Evolutionary conservation across 1,284 basidiomycete species (phyloP), one percentile per base, ranked within the genome.

Genomic region (Lentinula novae-zelandiae): DNA sequence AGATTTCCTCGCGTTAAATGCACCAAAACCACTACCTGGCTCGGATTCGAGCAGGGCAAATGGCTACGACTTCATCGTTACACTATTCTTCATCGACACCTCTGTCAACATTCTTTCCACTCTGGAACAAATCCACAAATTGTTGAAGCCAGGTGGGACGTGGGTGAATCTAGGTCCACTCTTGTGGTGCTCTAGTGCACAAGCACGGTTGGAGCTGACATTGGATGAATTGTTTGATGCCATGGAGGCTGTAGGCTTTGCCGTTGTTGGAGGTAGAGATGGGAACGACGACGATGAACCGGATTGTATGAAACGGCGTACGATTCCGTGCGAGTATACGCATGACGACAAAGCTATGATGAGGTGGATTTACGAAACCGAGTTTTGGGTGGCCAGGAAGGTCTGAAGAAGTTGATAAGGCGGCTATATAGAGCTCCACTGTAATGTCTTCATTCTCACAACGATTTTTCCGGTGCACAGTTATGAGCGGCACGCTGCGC

Each of bases 141-240:
- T 87, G 22, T 76, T 87, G 13, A 76, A 76, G 36, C 81, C 83
- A 0, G 82, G 84, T 3, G 87, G 86, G 0, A 75, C 71, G 5
- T 89, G 86, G 86, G 81, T 89, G 68, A 89, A 89, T 67, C 74
- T 87, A 2, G 87, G 86, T 0, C 87, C 86, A 6, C 70, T 89
- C 22, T 74, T 89, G 3, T 89, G 85, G 84, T 82, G 81, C 7
- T 77, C 76, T 6, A 83, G 80, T 15, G 81, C 71, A 1, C 76
- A 81, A 64, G 78, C 84, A 3, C 77, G 78, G 58, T 68, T 87
- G 39, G 86, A 87, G 68, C 72, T 89, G 15, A 84, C 81, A 62
- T 75, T 89, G 44, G 83, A 87, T 13, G 86, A 87, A 69, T 78
- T 88, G 10, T 57, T 86, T 4, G 59, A 65, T 0, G 77, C 81